Evolutionary conservation across 2,329 filamentous ascomycete species (phyloP).

Genomic region (Colletotrichum sojae): DNA sequence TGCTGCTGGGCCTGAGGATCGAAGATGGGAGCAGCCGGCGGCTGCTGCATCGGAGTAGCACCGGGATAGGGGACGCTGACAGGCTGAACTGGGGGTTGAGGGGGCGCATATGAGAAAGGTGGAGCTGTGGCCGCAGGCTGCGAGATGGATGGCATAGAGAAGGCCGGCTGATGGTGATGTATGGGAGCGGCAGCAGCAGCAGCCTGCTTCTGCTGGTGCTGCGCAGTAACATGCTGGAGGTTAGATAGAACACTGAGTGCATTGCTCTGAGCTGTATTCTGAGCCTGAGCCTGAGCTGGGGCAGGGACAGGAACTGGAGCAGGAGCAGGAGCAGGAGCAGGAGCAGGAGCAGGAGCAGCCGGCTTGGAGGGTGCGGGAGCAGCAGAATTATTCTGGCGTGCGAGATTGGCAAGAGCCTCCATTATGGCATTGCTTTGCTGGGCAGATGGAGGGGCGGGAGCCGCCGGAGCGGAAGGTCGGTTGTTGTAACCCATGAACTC

Average conservation of each 20-base stretch:
- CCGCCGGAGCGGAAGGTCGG: conserved; percentile 49
- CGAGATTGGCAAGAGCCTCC: conserved; percentile 85
- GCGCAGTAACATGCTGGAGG: conserved; percentile 24
- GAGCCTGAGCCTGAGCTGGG: conserved; percentile 45
- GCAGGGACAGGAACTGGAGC: conserved; percentile 49
- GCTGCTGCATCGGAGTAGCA: conserved; percentile 48
- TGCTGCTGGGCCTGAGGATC: conserved; percentile 74
- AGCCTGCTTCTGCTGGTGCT: conserved; percentile 13
- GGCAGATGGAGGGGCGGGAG: conserved; percentile 55
- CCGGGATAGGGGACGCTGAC: conserved; percentile 46
- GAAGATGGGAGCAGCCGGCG: conserved; percentile 59
- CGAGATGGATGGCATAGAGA: conserved; percentile 50
- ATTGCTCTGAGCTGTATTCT: conserved; percentile 23
- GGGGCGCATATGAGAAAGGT: conserved; percentile 52
- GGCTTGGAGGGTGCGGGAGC: conserved; percentile 43
- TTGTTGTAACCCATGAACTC: conserved; percentile 53
- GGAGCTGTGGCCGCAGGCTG: conserved; percentile 72
- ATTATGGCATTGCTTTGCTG: conserved; percentile 74
- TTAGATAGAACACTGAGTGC: conserved; percentile 27
- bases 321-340: conserved; percentile 45
- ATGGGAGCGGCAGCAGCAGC: conserved; percentile 6
- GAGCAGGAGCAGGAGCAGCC: conserved; percentile 51
- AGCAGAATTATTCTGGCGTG: conserved; percentile 76
- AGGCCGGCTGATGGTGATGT: conserved; percentile 15
- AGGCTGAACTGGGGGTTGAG: conserved; percentile 52